Conservation (phyloP, 2,329 filamentous ascomycete genomes). For the Tolypocladium album region DNA sequence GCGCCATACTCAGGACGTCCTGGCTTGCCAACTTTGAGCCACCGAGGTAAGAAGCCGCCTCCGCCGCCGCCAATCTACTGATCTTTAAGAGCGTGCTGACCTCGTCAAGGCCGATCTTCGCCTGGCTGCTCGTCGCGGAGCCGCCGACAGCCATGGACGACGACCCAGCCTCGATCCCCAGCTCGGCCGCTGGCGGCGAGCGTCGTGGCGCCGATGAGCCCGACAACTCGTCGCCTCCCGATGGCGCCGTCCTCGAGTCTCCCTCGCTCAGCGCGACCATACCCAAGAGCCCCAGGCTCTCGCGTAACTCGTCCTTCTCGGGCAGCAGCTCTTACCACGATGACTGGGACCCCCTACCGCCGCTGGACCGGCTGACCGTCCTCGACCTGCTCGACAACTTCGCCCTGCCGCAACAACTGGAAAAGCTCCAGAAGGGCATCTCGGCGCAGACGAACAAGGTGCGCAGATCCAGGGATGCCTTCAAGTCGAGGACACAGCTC, state of each 20-base stretch:
- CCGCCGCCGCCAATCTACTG: background rate
- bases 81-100: background rate
- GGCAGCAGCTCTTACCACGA: constrained; percentile 77
- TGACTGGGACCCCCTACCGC: constrained; percentile 78
- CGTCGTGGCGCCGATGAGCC: constrained; percentile 29
- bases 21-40: background rate
- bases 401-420: constrained; percentile 77
- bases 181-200: background rate
- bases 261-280: constrained; percentile 36
- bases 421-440: constrained; percentile 78
- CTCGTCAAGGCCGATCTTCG: background rate
- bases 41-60: background rate
- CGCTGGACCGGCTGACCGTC: constrained; percentile 78
- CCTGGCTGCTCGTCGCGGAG: background rate
- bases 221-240: constrained; percentile 28
- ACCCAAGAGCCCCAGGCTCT: constrained; percentile 46
- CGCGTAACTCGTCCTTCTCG: constrained; percentile 73
- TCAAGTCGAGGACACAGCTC: constrained; percentile 63
- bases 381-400: constrained; percentile 94
- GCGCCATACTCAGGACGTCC: background rate
- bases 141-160: background rate
- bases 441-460: constrained; percentile 78
- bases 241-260: constrained; percentile 35
- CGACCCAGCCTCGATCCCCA: background rate
- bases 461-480: constrained; percentile 66